Base-by-base conservation (phyloP, 306 rosid genomes). In the Fragaria vesca region DNA sequence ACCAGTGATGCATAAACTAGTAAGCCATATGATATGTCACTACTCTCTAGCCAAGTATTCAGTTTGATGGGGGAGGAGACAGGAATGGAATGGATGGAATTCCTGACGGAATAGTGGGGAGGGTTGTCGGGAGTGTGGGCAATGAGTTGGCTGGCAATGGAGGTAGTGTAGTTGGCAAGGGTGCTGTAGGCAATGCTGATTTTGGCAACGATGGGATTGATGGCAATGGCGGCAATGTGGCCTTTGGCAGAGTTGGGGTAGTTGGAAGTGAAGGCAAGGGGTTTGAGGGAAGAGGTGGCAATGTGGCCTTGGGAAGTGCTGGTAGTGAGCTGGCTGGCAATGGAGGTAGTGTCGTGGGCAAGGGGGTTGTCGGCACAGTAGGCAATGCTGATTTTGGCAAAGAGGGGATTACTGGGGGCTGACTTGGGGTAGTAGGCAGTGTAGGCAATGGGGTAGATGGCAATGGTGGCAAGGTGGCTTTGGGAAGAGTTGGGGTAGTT, bases 31-130 rank as follows among this genome's bases (percentile, higher is more conserved):
- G 13, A 50, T 34, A 34, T 46, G 42, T 12, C 42, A 52, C 24
- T 17, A 52, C 24, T 52, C 58, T 5, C 6, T 24, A 28, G 40
- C 34, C 69, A 34, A 24, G 69, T 24, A 47, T 21, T 60, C 45
- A 84, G 8, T 80, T 75, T 46, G 62, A 75, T 30, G 79, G 79
- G 13, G 79, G 79, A 30, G 79, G 61, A 40, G 71, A 46, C 48
- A 62, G 47, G 61, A 63, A 62, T 28, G 71, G 79, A 75, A 47
- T 5, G 34, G 34, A 32, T 45, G 78, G 78, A 62, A 62, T 61
- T 45, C 71, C 51, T 30, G 78, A 62, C 46, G 78, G 71, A 62
- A 62, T 75, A 8, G 61, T 75, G 4, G 78, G 78, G 45, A 46
- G 20, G 12, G 78, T 62, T 46, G 78, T 28, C 8, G 78, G 71